Conservation (phyloP, 306 rosid genomes). For the Acacia acuminata region DNA sequence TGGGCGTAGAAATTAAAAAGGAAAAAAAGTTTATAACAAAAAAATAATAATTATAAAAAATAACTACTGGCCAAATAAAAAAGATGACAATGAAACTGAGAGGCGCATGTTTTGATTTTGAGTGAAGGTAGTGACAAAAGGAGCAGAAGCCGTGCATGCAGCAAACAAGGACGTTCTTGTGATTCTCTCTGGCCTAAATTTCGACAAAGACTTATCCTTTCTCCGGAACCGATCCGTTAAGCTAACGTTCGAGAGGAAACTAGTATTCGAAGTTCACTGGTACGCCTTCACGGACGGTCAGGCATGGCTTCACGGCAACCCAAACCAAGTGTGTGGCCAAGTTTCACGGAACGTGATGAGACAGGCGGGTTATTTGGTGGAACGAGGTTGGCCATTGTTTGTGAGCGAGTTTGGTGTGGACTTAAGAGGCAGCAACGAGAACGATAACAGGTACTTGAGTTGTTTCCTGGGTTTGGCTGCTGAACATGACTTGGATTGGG, state of each 20-base stretch:
- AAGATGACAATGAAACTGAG: neutral
- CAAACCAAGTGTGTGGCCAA: constrained; percentile 84
- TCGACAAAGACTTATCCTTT: constrained; percentile 70
- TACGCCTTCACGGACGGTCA: constrained; percentile 69
- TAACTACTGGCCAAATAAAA: no score
- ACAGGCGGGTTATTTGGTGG: constrained; percentile 57
- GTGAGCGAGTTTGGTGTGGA: constrained; percentile 85
- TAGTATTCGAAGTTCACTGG: constrained; percentile 84
- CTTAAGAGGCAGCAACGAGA: constrained; percentile 69
- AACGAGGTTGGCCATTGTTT: constrained; percentile 77
- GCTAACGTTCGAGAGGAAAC: constrained; percentile 58
- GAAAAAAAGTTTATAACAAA: neutral
- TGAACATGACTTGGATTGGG: constrained; percentile 79
- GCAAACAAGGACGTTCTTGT: constrained; percentile 79
- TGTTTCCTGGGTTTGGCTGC: constrained; percentile 73
- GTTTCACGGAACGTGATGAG: constrained; percentile 51
- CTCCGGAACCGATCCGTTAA: constrained; percentile 43
- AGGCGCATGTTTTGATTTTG: neutral
- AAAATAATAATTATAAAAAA: no score
- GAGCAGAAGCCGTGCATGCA: constrained; percentile 89
- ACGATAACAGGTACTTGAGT: constrained; percentile 76
- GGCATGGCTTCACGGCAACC: constrained; percentile 70
- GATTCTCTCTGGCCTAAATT: constrained; percentile 74
- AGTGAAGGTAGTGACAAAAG: constrained; percentile 78
- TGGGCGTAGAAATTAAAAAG: neutral